Base-by-base conservation (phyloP, 1,139 yeast species). In the Kodamaea arcana region DNA sequence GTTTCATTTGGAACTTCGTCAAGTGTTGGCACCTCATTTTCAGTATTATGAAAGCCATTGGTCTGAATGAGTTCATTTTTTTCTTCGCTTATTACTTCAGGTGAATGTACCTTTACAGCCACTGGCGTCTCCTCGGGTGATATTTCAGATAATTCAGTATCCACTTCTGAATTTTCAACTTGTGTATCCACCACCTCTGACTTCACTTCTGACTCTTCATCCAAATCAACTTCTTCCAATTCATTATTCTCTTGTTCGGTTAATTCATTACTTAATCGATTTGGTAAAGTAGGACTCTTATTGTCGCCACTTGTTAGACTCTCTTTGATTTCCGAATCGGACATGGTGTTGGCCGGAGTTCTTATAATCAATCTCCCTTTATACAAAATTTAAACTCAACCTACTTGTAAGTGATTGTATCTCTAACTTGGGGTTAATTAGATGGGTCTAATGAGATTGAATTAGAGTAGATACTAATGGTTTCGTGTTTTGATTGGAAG, bases 171-270 rank as follows among this genome's bases (percentile, higher is more conserved):
- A 20, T 11, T n/a, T n/a, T n/a, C n/a, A 18, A 18, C 22, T 18
- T 18, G 9, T 6, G 22, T 6, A 18, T 18, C 22, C 6, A 18
- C 9, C 9, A 18, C 22, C 22, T 6, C 9, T 18, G 22, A 18
- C 32, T 8, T 12, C 11, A 13, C n/a, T 24, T 17, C 20, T 35
- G 36, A 18, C 20, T 25, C 14, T 34, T 27, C n/a, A 14, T 23
- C 24, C 27, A 31, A 30, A 17, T 32, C 37, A 23, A 27, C 30
- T 18, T 37, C 35, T 12, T 29, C 38, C 35, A 33, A 31, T 29
- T 34, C 31, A 21, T 37, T 35, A n/a, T 28, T 38, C 24, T 17
- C 25, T 12, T 11, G 23, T 20, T 8, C 23, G 11, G 11, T 20
- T 20, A 11, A 8, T 20, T 20, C 23, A 20, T 20, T 20, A 20